These are phyloP conservation scores for Gastrodia elata DNA, from an alignment of 106 monocot genomes.

Conservation along the genomic window DNA sequence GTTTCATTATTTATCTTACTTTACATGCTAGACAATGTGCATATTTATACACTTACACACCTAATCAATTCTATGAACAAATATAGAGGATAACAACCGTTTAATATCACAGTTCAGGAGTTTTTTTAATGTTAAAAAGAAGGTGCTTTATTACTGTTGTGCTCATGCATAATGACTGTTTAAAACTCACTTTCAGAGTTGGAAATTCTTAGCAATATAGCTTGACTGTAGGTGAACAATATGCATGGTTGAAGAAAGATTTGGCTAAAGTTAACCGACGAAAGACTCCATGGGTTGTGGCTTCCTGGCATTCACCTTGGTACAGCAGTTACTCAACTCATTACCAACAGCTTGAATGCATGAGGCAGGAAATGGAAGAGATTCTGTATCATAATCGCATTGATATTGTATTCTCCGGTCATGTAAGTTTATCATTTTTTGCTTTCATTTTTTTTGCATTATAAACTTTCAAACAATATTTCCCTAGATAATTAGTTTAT, in stretches of 20 bases:
- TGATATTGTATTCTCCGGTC: conserved; percentile 77
- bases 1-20: no score
- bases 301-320: conserved; percentile 89
- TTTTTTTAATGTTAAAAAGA: background rate
- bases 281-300: conserved; percentile 81
- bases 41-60: no score
- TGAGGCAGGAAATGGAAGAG: conserved; percentile 80
- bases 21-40: no score
- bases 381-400: conserved; percentile 64
- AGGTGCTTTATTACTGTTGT: background rate
- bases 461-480: background rate
- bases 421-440: conserved; percentile 39
- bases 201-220: background rate
- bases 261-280: conserved; percentile 36
- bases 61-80: no score
- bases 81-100: no score
- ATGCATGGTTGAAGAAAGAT: conserved; percentile 61
- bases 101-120: background rate
- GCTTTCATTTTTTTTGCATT: background rate
- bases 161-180: background rate
- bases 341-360: conserved; percentile 92
- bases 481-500: background rate
- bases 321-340: conserved; percentile 88
- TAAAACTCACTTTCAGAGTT: background rate
- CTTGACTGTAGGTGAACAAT: conserved; percentile 55